Evolutionary conservation across 2,329 filamentous ascomycete genomes (phyloP).

Genomic region (Colletotrichum liaoningense): DNA sequence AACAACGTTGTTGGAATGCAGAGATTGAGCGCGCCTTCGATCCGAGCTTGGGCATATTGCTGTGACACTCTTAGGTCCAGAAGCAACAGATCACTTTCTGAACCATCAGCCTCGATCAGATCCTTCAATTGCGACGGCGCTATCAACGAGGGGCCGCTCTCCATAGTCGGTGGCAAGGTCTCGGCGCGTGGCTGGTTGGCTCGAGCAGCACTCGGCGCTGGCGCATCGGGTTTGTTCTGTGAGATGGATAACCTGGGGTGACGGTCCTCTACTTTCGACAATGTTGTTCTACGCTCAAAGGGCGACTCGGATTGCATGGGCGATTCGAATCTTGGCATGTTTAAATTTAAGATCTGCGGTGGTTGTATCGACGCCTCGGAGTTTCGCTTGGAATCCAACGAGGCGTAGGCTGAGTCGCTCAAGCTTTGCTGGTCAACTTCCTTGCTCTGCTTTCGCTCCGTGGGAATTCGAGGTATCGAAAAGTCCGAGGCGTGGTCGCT

Average conservation of each 20-base stretch:
- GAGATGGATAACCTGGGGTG: conserved; percentile 67
- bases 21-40: conserved; percentile 86
- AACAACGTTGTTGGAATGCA: conserved; percentile 95
- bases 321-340: conserved; percentile 56
- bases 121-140: conserved; percentile 65
- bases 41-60: conserved; percentile 80
- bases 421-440: conserved; percentile 59
- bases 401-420: conserved; percentile 66
- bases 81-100: conserved; percentile 67
- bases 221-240: conserved; percentile 56
- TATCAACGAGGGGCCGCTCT: conserved; percentile 64
- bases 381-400: conserved; percentile 64
- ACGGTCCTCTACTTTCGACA: conserved; percentile 60
- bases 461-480: conserved; percentile 7
- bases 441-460: conserved; percentile 43
- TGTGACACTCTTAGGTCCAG: conserved; percentile 90
- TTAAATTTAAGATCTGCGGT: conserved; percentile 45
- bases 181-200: conserved; percentile 52
- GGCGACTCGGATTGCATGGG: conserved; percentile 47
- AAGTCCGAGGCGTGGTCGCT: conserved; percentile 54
- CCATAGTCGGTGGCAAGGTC: conserved; percentile 63
- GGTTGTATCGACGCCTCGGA: conserved; percentile 60
- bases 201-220: conserved; percentile 42
- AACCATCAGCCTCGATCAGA: conserved; percentile 58
- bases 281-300: conserved; percentile 46